Evolutionary conservation across 768 basidiomycete species (phyloP).

Genomic region (Hygrocybe coccinea): DNA sequence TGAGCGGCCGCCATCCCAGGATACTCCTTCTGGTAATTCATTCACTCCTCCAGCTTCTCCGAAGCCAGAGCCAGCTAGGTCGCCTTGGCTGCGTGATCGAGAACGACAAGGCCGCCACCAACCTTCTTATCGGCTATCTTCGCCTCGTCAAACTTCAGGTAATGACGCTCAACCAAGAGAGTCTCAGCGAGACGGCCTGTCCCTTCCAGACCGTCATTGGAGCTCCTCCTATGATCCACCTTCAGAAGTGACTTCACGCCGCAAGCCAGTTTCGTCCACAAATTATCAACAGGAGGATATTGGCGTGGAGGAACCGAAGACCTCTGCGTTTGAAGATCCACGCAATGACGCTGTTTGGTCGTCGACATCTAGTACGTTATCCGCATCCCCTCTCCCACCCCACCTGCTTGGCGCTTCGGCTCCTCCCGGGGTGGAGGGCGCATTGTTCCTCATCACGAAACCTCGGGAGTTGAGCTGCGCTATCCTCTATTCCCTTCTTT

Average conservation of each 20-base stretch:
- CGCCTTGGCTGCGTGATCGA: constrained; percentile 20
- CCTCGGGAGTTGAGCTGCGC: constrained; percentile 19
- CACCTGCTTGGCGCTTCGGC: constrained; percentile 22
- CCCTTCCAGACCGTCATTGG: constrained; percentile 24
- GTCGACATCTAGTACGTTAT: constrained; percentile 56
- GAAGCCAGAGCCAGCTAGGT: constrained; percentile 25
- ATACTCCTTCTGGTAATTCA: constrained; percentile 13
- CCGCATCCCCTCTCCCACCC: constrained; percentile 43
- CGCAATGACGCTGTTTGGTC: constrained; percentile 9
- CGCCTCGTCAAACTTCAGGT: constrained; percentile 1
- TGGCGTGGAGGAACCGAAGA: neutral
- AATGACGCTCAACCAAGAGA: neutral
- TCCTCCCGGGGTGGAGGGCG: constrained; percentile 18
- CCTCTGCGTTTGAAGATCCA: constrained; percentile 21
- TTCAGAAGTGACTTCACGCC: constrained; percentile 9
- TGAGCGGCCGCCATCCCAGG: constrained; percentile 14
- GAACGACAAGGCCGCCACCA: constrained; percentile 11
- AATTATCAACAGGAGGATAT: constrained; percentile 2
- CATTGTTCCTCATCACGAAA: constrained; percentile 17
- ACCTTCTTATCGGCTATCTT: constrained; percentile 1
- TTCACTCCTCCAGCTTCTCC: constrained; percentile 27
- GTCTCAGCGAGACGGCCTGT: neutral
- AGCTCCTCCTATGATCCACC: constrained; percentile 17
- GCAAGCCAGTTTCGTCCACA: neutral
- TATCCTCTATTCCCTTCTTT: constrained; percentile 23